A percentile compares a stretch with the other conserved stretches of the same genome.
These are phyloP conservation scores for Candolleomyces aberdarensis DNA, from an alignment of 768 basidiomycete species.

Conservation along the genomic window DNA sequence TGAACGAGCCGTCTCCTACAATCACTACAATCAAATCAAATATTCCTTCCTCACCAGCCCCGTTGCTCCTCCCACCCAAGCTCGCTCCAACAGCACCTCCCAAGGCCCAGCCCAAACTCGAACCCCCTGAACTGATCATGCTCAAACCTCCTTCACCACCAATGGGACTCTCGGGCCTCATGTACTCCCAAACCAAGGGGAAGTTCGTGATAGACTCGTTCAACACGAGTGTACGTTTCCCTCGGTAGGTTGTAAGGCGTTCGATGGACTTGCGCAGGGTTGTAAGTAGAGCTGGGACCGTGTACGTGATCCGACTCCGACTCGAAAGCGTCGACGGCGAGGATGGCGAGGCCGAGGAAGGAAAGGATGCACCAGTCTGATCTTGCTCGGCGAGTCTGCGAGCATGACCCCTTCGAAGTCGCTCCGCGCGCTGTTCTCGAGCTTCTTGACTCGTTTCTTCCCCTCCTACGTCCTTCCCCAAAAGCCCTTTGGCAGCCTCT, in stretches of 20 bases:
- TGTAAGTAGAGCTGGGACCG: conserved; percentile 48
- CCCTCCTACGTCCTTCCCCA: conserved; percentile 2
- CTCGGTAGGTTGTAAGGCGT: conserved; percentile 35
- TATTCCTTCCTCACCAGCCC: not conserved
- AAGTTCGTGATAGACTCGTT: conserved; percentile 67
- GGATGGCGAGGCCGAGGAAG: conserved; percentile 6
- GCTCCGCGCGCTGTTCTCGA: conserved; percentile 5
- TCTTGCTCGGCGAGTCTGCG: conserved; percentile 1
- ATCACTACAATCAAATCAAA: conserved; percentile 57
- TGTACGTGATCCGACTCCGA: conserved; percentile 19
- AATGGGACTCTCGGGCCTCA: conserved; percentile 43
- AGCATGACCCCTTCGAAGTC: conserved; percentile 12
- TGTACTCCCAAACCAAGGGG: conserved; percentile 52
- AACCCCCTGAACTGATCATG: conserved; percentile 56
- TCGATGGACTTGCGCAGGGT: conserved; percentile 41
- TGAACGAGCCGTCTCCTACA: conserved; percentile 68
- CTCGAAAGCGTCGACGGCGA: not conserved
- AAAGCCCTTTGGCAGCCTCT: conserved; percentile 27
- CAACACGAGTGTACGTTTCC: conserved; percentile 41
- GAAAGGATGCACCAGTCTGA: too few relatives aligned
- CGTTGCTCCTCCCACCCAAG: conserved; percentile 34
- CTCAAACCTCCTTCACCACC: conserved; percentile 36
- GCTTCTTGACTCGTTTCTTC: conserved; percentile 2
- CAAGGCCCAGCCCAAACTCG: conserved; percentile 66
- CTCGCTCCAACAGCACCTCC: conserved; percentile 61